Base-by-base conservation (phyloP, 2,329 filamentous ascomycete species). In the Arthrobotrys iridis region DNA sequence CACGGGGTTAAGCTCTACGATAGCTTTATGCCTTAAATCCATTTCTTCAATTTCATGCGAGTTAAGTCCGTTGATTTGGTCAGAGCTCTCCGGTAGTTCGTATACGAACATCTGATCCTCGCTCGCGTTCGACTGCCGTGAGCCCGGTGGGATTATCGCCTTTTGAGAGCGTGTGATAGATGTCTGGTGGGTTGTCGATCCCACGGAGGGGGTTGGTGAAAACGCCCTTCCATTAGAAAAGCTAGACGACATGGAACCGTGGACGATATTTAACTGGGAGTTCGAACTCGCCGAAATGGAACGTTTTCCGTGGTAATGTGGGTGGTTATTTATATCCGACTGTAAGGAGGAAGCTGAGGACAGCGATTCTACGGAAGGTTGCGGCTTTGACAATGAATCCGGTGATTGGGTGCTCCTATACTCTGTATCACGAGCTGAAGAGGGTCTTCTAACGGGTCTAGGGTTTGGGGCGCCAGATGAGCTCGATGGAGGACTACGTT, bases 51-150 rank as follows among this genome's bases (percentile, higher is more conserved):
- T 74, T 43, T 74, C 62, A 48, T 62, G 62, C 30, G 70, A 52
- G 33, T 74, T 74, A 55, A 74, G 46, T 11, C 70, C 70, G 11
- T 74, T 74, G 4, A 74, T 62, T 22, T 74, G 70, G 41, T 74
- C 70, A 20, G 43, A 57, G 26, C 70, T 74, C 26, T 74, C 70
- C n/a, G 70, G 70, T 33, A 74, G 41, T 26, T 74, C 70, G 10
- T 55, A 24, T 28, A 52, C 20, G 28, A 62, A 74, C 10, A 22
- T 50, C 11, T 62, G 55, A 11, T 74, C 70, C 30, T 74, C 70
- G 28, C 70, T 74, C 1, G 62, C 24, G 13, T 57, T 43, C 0
- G 70, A 74, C 24, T 74, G 70, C 13, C 70, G 22, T 15, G 70
- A 74, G 13, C 62, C 57, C 1, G 70, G 55, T 18, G 62, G 70